Evolutionary conservation across 495 filamentous ascomycete species (phyloP).

Genomic region (Chaetomium cochliodes): DNA sequence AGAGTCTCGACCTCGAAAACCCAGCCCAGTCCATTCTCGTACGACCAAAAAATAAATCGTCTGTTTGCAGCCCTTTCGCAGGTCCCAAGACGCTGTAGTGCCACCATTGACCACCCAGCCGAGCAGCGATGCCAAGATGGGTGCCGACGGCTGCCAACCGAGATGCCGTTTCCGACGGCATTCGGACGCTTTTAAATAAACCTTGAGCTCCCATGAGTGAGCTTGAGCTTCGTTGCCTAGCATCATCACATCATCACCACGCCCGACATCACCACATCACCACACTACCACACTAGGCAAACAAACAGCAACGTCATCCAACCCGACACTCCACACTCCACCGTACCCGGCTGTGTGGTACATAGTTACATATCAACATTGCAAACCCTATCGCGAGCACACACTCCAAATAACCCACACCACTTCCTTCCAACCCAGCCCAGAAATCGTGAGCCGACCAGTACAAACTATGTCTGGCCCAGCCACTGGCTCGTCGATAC

Average conservation of each 20-base stretch:
- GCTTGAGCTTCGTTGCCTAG: too few species aligned
- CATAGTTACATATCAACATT: too few species aligned
- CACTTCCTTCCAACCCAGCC: neutral
- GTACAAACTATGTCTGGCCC: constrained; percentile 25
- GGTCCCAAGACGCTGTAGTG: constrained; percentile 18
- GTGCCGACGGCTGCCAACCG: constrained; percentile 12
- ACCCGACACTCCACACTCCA: neutral
- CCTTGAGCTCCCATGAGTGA: neutral
- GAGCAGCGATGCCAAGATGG: constrained; percentile 9
- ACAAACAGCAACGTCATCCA: too few species aligned
- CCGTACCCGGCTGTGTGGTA: too few species aligned
- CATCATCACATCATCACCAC: too few species aligned
- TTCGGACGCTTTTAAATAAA: constrained; percentile 11
- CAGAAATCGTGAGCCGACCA: constrained; percentile 10
- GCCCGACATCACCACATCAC: too few species aligned
- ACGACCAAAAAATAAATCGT: constrained; percentile 31
- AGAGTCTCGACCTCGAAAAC: constrained; percentile 15
- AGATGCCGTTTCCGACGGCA: neutral
- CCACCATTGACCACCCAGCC: constrained; percentile 17
- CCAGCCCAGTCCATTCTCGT: constrained; percentile 27
- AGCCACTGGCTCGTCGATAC: constrained; percentile 21
- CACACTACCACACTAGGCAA: too few species aligned
- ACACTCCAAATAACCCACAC: neutral
- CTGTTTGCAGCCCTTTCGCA: constrained; percentile 22
- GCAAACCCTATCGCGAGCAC: neutral